These are phyloP conservation scores for Colletotrichum paranaense DNA, from an alignment of 2,329 filamentous ascomycete genomes.

Conservation along the genomic window DNA sequence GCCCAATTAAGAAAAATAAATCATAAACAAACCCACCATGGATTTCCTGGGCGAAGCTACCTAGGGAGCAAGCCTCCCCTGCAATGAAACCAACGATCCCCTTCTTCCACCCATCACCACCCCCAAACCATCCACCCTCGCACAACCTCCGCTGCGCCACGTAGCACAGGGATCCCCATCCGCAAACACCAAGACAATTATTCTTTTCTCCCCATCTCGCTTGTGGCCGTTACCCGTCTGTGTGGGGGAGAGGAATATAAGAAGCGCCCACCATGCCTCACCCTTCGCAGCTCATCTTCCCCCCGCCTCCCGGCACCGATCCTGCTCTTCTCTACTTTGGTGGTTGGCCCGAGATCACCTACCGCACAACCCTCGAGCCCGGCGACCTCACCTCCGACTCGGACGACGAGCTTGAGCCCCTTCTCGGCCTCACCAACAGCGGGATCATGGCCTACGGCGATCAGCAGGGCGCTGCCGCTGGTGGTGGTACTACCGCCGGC, in stretches of 20 bases:
- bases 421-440: not conserved
- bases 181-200: not conserved
- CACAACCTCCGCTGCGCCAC: not conserved
- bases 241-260: not conserved
- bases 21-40: not conserved
- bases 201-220: not conserved
- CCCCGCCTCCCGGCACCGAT: constrained; percentile 7
- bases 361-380: not conserved
- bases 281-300: constrained; percentile 3
- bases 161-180: not conserved
- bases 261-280: not conserved
- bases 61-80: not conserved
- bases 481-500: not conserved
- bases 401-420: not conserved
- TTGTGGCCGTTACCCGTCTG: not conserved
- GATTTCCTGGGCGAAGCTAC: not conserved
- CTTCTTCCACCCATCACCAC: not conserved
- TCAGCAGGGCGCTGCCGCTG: not conserved
- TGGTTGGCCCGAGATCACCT: not conserved
- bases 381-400: not conserved
- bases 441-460: not conserved
- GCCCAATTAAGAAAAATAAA: not conserved
- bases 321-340: not conserved
- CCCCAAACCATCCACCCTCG: not conserved
- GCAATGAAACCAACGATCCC: not conserved